These are phyloP conservation scores for Malassezia obtusa DNA, from an alignment of 1,284 basidiomycete genomes.

Conservation along the genomic window DNA sequence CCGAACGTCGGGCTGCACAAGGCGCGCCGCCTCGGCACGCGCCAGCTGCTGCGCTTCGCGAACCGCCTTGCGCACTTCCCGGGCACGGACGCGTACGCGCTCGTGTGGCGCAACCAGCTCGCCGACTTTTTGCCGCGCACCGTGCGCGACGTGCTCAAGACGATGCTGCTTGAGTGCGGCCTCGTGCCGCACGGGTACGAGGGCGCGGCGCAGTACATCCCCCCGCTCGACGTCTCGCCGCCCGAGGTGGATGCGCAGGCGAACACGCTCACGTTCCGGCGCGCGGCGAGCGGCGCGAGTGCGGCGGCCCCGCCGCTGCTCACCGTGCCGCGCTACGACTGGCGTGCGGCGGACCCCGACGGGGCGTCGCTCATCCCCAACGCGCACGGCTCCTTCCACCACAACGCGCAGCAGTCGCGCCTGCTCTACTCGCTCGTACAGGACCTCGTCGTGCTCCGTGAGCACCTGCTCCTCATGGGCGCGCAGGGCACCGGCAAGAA, in stretches of 20 bases:
- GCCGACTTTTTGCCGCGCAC: conserved; percentile 48
- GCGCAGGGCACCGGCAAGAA: conserved; percentile 50
- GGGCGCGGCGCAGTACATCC: conserved; percentile 32
- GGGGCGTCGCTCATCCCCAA: conserved; percentile 43
- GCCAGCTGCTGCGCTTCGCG: conserved; percentile 46
- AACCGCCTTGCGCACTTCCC: conserved; percentile 37
- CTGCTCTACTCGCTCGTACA: conserved; percentile 45
- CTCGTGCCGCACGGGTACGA: conserved; percentile 37
- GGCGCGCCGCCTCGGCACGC: conserved; percentile 47
- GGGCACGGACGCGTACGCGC: conserved; percentile 33
- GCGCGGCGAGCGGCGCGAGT: conserved; percentile 6
- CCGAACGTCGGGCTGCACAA: conserved; percentile 41
- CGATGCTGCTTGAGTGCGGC: conserved; percentile 31
- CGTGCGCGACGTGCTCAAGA: conserved; percentile 34
- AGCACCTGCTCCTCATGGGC: conserved; percentile 49
- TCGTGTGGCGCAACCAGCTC: conserved; percentile 44
- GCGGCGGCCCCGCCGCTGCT: no score
- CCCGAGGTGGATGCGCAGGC: conserved; percentile 15
- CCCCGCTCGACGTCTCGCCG: conserved; percentile 22
- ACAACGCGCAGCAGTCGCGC: conserved; percentile 45
- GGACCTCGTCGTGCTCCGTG: conserved; percentile 43
- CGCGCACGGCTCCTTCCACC: conserved; percentile 40
- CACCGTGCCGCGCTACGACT: conserved; percentile 37
- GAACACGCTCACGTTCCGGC: conserved; percentile 26
- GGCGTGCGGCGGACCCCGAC: conserved; percentile 32